A percentile compares a stretch with the other conserved stretches of the same genome.
Conservation (phyloP, 140 eudicot species). For the Ambrosia hybrid region DNA sequence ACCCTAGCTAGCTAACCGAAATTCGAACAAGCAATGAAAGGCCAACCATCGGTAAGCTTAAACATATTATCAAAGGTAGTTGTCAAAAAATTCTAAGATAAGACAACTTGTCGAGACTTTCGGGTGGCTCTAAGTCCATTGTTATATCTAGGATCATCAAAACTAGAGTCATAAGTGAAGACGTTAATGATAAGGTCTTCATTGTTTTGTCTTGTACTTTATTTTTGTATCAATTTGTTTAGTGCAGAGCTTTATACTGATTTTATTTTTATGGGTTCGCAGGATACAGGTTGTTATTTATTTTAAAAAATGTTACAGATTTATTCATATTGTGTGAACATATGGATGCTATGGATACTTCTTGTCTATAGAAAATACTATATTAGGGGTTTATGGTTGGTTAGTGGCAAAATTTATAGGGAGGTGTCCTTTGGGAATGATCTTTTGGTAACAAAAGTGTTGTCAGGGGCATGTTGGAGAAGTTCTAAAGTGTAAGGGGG, state of each 20-base stretch:
- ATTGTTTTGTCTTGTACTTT: neutral
- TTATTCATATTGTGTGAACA: neutral
- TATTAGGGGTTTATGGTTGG: conserved; percentile 9
- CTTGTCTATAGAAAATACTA: neutral
- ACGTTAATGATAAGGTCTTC: neutral
- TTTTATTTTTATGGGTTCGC: conserved; percentile 34
- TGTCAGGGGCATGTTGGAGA: conserved; percentile 6
- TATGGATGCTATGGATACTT: neutral
- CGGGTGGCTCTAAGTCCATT: conserved; percentile 4
- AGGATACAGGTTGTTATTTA: conserved; percentile 23
- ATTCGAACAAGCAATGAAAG: conserved; percentile 1
- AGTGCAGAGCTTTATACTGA: neutral
- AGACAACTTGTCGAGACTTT: conserved; percentile 7
- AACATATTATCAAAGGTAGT: neutral
- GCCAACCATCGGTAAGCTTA: neutral
- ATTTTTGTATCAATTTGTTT: neutral
- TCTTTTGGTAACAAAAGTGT: neutral
- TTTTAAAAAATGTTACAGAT: conserved; percentile 3
- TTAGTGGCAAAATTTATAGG: conserved; percentile 2
- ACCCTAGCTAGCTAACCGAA: conserved; percentile 12
- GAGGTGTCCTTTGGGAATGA: neutral
- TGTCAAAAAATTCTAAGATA: neutral
- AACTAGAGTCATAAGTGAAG: neutral
- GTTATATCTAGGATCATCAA: neutral
- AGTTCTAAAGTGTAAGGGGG: conserved; percentile 18